A percentile compares a stretch with the other conserved stretches of the same genome.
Conservation (phyloP, 2,329 filamentous ascomycete species). For the Passalora sequoiae region DNA sequence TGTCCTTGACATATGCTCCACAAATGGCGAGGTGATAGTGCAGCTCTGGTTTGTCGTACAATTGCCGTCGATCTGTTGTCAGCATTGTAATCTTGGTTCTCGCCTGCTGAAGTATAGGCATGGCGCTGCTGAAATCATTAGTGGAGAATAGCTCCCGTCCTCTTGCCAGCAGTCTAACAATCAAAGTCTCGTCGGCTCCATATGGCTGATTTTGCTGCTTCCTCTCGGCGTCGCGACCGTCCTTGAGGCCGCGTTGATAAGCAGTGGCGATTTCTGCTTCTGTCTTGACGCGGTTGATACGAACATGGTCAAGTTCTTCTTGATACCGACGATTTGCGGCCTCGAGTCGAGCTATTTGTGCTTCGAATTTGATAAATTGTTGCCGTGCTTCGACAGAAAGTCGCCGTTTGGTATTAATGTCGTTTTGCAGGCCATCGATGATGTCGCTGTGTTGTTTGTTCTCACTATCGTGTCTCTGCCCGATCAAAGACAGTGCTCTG, state of each 20-base stretch:
- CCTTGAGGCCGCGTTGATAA: background rate
- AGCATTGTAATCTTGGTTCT: conserved; percentile 2
- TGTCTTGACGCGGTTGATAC: background rate
- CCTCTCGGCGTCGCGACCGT: conserved; percentile 3
- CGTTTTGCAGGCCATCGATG: background rate
- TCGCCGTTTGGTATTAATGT: background rate
- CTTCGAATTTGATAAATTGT: background rate
- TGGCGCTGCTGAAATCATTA: background rate
- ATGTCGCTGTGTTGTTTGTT: background rate
- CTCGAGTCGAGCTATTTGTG: background rate
- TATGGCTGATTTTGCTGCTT: background rate
- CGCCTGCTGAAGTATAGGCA: conserved; percentile 3
- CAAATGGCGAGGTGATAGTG: conserved; percentile 9
- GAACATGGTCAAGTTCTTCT: background rate
- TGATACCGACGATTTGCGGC: background rate
- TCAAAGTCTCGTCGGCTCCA: background rate
- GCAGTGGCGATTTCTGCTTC: background rate
- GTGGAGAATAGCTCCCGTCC: background rate
- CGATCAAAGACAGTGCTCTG: background rate
- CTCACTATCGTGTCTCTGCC: background rate
- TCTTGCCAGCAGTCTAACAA: background rate
- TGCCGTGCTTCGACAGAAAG: background rate
- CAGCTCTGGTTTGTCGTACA: conserved; percentile 6
- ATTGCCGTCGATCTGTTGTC: background rate
- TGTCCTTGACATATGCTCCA: conserved; percentile 10